These are phyloP conservation scores for Kentomonas sorsogonicus DNA, from an alignment of 208 protist genomes.

Conservation along the genomic window DNA sequence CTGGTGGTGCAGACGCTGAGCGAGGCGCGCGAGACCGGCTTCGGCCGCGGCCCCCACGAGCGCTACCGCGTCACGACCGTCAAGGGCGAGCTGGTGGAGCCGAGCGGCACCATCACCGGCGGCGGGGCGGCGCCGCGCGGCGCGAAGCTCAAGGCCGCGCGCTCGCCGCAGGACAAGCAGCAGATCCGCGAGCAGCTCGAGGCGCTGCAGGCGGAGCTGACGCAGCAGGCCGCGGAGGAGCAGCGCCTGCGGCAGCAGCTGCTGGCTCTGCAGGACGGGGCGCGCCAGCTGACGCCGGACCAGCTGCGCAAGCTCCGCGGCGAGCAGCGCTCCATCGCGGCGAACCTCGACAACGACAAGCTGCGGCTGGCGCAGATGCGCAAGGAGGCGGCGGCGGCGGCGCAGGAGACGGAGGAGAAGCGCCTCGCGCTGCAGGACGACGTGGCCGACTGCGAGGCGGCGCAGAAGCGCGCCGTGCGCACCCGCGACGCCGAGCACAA, in stretches of 20 bases:
- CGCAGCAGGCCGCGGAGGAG: conserved; percentile 71
- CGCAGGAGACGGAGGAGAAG: conserved; percentile 20
- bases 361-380: conserved; percentile 30
- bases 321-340: conserved; percentile 41
- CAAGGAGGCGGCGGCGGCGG: conserved; percentile 29
- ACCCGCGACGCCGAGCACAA: conserved; percentile 30
- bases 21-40: conserved; percentile 86
- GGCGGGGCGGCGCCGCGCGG: conserved; percentile 90
- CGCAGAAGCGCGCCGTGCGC: conserved; percentile 36
- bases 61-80: conserved; percentile 95
- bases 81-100: conserved; percentile 96
- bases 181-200: conserved; percentile 65
- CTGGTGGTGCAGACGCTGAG: conserved; percentile 94
- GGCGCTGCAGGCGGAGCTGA: conserved; percentile 64
- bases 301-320: conserved; percentile 41
- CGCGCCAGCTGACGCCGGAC: conserved; percentile 40
- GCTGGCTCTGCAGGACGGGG: conserved; percentile 57
- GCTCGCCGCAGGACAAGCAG: conserved; percentile 72
- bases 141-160: conserved; percentile 75
- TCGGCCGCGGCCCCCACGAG: conserved; percentile 33
- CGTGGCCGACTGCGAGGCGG: conserved; percentile 24
- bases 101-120: conserved; percentile 97
- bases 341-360: conserved; percentile 36
- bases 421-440: conserved; percentile 19
- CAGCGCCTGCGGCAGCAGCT: conserved; percentile 50